A percentile compares a stretch with the other conserved stretches of the same genome.
phyloP scores from a whole-genome alignment of 2,329 filamentous ascomycete genomes.

The Sporothrix luriei region DNA sequence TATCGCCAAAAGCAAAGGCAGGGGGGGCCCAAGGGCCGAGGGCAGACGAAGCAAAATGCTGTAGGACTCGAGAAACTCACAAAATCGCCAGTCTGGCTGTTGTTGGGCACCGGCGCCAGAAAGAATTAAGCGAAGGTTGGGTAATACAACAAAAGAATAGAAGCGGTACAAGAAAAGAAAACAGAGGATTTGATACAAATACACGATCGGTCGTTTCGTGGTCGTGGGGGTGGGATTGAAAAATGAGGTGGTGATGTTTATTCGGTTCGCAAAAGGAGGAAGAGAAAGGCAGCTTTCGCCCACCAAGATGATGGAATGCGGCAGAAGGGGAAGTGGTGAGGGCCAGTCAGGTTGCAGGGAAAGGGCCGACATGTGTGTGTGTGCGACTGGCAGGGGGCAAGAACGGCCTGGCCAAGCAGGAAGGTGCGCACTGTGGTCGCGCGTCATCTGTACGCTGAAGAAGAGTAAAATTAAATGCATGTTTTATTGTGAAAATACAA shows the following conservation, averaged over 20 bases:
- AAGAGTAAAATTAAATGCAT: conserved; percentile 22
- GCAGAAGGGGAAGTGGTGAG: conserved; percentile 9
- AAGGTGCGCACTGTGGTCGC: conserved; percentile 9
- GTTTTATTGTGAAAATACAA: neutral
- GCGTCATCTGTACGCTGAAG: conserved; percentile 20
- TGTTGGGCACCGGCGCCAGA: conserved; percentile 8
- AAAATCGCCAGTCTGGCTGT: conserved; percentile 29
- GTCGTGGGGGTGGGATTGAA: conserved; percentile 17
- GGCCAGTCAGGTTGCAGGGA: conserved; percentile 11
- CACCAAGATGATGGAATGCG: conserved; percentile 4
- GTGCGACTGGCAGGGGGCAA: neutral
- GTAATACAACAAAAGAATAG: conserved; percentile 9
- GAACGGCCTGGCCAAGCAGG: neutral
- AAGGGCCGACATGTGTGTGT: neutral
- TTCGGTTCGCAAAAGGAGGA: conserved; percentile 11
- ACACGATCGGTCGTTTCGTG: conserved; percentile 29
- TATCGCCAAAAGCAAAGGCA: neutral
- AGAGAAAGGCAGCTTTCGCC: conserved; percentile 3
- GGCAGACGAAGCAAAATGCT: conserved; percentile 14
- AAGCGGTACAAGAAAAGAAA: conserved; percentile 23
- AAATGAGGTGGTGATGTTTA: conserved; percentile 19
- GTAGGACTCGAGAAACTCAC: conserved; percentile 26
- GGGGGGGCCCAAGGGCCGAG: neutral
- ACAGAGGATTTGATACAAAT: conserved; percentile 24
- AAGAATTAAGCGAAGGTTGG: conserved; percentile 14